phyloP scores from a whole-genome alignment of 106 monocot genomes.

The Ottelia alismoides region DNA sequence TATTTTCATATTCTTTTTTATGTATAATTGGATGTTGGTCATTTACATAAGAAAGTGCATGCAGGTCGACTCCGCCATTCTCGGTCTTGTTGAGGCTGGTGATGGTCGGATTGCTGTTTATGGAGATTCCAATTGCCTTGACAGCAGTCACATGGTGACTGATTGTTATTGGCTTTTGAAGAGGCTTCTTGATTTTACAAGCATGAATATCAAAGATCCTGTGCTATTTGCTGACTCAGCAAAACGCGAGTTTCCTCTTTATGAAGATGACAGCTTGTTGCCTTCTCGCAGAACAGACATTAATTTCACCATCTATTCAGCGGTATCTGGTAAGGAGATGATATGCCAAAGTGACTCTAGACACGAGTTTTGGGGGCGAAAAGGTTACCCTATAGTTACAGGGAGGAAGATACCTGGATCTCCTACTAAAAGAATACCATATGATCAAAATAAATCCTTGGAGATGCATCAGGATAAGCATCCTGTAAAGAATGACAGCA shows the following conservation, averaged over 20 bases:
- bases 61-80: constrained; percentile 63
- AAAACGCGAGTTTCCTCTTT: constrained; percentile 40
- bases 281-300: constrained; percentile 82
- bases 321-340: constrained; percentile 71
- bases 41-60: not conserved
- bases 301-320: constrained; percentile 80
- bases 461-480: constrained; percentile 1
- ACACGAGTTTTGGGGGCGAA: constrained; percentile 83
- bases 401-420: constrained; percentile 76
- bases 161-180: constrained; percentile 90
- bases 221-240: constrained; percentile 72
- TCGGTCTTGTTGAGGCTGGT: constrained; percentile 67
- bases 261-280: constrained; percentile 27
- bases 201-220: constrained; percentile 50
- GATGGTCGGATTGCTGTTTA: constrained; percentile 73
- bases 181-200: constrained; percentile 87
- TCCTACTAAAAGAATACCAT: constrained; percentile 11
- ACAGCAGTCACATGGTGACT: constrained; percentile 98
- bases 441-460: constrained; percentile 20
- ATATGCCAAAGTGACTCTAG: constrained; percentile 72
- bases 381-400: constrained; percentile 52
- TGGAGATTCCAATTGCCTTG: constrained; percentile 98
- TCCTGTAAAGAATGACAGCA: constrained; percentile 12
- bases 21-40: not conserved
- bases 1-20: no score